Evolutionary conservation across 2,329 filamentous ascomycete genomes (phyloP).

Genomic region (Colletotrichum brevisporum): DNA sequence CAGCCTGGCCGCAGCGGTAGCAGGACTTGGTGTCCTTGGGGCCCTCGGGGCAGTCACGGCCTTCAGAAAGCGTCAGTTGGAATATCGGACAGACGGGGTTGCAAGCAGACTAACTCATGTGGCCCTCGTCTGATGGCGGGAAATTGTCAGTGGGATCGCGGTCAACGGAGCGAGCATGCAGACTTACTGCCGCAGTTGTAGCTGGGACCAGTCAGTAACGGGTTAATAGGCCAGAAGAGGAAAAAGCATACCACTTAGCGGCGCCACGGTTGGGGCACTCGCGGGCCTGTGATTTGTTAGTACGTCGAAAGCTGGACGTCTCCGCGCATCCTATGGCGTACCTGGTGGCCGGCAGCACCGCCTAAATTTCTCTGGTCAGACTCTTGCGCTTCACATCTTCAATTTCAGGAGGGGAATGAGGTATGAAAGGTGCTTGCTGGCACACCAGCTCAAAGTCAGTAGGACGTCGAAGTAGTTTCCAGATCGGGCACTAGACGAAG

Average conservation of each 20-base stretch:
- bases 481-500: conserved; percentile 25
- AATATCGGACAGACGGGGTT: conserved; percentile 33
- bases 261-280: conserved; percentile 89
- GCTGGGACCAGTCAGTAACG: conserved; percentile 60
- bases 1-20: conserved; percentile 84
- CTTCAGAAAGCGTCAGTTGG: conserved; percentile 56
- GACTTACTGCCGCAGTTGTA: conserved; percentile 85
- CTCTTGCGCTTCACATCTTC: conserved; percentile 31
- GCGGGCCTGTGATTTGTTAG: conserved; percentile 72
- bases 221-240: conserved; percentile 9
- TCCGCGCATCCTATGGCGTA: conserved; percentile 30
- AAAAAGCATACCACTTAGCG: conserved; percentile 79
- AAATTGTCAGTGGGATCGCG: conserved; percentile 43
- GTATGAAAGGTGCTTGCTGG: conserved; percentile 27
- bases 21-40: conserved; percentile 88
- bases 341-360: conserved; percentile 47
- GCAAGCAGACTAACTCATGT: conserved; percentile 76
- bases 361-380: conserved; percentile 41
- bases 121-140: conserved; percentile 69
- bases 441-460: conserved; percentile 37
- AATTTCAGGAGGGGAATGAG: conserved; percentile 2
- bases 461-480: conserved; percentile 32
- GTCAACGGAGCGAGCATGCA: conserved; percentile 38
- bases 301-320: conserved; percentile 20
- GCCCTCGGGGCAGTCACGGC: conserved; percentile 91